Conservation (phyloP, 2,329 filamentous ascomycete species). For the Curvularia sp. region DNA sequence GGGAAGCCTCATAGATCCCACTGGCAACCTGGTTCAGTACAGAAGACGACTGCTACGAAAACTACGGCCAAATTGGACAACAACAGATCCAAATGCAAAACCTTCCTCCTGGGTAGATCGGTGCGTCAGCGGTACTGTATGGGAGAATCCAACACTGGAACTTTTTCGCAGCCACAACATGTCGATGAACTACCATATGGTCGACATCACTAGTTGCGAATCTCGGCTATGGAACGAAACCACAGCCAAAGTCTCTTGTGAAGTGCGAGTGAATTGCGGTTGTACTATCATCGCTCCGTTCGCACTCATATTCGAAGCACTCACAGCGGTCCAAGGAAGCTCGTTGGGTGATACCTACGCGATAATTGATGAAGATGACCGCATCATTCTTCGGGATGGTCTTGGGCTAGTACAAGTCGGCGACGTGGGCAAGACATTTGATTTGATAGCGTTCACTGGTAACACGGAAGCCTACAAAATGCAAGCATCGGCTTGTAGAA, state of each 20-base stretch:
- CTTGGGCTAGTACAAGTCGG: conserved; percentile 11
- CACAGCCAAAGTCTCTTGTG: conserved; percentile 9
- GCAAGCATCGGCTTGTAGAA: conserved; percentile 2
- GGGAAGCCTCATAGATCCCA: conserved; percentile 11
- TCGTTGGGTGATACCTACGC: conserved; percentile 4
- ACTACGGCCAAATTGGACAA: conserved; percentile 9
- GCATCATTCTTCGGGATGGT: conserved; percentile 8
- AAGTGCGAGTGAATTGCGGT: conserved; percentile 12
- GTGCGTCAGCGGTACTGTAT: conserved; percentile 12
- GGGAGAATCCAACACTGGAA: conserved; percentile 3
- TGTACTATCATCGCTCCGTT: conserved; percentile 10
- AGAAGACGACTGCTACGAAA: conserved; percentile 3
- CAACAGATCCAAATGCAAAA: conserved; percentile 11
- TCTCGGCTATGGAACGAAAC: conserved; percentile 8
- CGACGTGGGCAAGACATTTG: conserved; percentile 12
- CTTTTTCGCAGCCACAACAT: conserved; percentile 9
- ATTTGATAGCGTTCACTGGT: conserved; percentile 6
- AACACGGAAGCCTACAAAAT: conserved; percentile 8
- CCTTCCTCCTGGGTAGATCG: conserved; percentile 9
- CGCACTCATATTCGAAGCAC: conserved; percentile 13
- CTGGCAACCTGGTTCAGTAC: conserved; percentile 2
- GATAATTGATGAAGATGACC: neutral
- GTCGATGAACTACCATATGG: conserved; percentile 14
- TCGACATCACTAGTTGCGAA: conserved; percentile 6
- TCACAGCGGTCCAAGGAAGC: conserved; percentile 11